These are phyloP conservation scores for Acacia crassicarpa DNA, from an alignment of 306 rosid species.

Conservation along the genomic window DNA sequence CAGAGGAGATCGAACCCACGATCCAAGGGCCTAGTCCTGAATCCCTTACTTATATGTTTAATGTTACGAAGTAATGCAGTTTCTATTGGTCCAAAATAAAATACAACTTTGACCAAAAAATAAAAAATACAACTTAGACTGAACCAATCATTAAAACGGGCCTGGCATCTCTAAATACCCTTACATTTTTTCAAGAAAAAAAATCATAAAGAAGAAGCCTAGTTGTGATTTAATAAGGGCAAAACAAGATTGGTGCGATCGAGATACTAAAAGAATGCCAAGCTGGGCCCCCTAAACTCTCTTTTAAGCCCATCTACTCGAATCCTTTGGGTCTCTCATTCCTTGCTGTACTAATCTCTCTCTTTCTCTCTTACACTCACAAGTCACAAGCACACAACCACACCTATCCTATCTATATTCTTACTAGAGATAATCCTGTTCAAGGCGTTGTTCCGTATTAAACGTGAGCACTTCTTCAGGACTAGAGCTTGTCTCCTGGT, in stretches of 20 bases:
- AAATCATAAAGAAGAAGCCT: neutral
- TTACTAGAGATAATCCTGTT: no score
- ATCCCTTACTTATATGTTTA: neutral
- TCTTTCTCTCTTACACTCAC: no score
- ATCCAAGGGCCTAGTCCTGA: no score
- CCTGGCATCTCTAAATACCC: neutral
- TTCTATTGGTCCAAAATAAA: neutral
- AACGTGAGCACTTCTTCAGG: no score
- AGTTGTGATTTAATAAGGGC: neutral
- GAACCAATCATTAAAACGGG: neutral
- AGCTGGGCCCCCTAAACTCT: neutral
- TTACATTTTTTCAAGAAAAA: neutral
- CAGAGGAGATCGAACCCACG: no score
- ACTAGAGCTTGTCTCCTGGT: no score
- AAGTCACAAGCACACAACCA: no score
- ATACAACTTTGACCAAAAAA: no score
- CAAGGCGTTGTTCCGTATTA: no score
- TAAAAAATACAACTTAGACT: neutral
- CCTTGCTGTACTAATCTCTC: no score
- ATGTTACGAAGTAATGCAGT: neutral
- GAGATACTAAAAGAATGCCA: neutral
- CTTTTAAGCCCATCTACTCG: neutral
- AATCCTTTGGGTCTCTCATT: no score
- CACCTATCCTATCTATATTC: no score
- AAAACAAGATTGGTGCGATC: neutral